These are phyloP conservation scores for Fusarium sp. DNA, from an alignment of 2,329 filamentous ascomycete genomes.

Conservation along the genomic window DNA sequence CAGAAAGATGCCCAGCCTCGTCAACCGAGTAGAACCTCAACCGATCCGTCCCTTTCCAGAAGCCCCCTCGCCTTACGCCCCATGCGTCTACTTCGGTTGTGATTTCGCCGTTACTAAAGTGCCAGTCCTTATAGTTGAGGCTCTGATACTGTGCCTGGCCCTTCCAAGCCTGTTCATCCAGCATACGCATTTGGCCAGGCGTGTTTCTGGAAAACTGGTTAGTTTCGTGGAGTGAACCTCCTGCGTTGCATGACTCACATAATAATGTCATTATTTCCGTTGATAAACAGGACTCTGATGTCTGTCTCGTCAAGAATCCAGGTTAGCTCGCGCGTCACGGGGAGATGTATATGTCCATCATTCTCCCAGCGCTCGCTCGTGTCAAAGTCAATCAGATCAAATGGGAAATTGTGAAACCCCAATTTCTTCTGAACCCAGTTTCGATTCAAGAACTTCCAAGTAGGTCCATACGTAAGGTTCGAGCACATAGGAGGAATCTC, in stretches of 20 bases:
- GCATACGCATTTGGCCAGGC: neutral
- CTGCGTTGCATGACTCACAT: neutral
- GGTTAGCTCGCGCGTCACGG: neutral
- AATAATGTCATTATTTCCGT: neutral
- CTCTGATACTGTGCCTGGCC: neutral
- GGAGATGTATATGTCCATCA: conserved; percentile 11
- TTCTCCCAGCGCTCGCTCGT: conserved; percentile 20
- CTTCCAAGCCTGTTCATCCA: neutral
- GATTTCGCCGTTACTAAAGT: conserved; percentile 12
- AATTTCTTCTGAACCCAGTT: conserved; percentile 28
- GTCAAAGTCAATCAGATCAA: conserved; percentile 20
- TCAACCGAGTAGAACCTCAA: conserved; percentile 30
- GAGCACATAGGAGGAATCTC: conserved; percentile 13
- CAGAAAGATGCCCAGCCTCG: conserved; percentile 18
- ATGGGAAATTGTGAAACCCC: conserved; percentile 10
- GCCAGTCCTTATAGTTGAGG: neutral
- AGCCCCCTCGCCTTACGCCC: conserved; percentile 4
- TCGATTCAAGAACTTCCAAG: conserved; percentile 23
- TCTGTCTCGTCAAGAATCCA: neutral
- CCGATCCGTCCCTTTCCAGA: conserved; percentile 25
- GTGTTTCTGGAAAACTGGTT: neutral
- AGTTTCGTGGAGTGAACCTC: neutral
- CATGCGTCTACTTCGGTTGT: neutral
- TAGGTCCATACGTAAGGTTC: conserved; percentile 8
- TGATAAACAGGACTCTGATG: neutral